Evolutionary conservation across 2,329 filamentous ascomycete species (phyloP), one percentile per base, ranked within the genome.

Genomic region (Cyphellophora europaea): DNA sequence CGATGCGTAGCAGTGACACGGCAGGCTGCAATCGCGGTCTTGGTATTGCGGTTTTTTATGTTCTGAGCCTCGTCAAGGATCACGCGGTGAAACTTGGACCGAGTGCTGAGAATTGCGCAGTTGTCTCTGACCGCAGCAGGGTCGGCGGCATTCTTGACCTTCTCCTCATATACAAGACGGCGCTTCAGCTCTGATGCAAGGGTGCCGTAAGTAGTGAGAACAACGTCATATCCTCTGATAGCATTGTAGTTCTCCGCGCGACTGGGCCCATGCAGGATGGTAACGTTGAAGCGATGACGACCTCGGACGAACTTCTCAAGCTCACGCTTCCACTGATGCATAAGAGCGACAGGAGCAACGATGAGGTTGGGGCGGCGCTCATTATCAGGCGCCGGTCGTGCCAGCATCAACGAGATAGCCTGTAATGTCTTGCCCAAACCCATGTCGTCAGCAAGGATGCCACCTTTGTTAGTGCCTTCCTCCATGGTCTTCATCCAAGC

Each of bases 351-450:
- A 0, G 86, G 86, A 0, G 80, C 83, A 31, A 93, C 68, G 31
- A 94, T 85, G 15, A 94, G 62, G n/a, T 79, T 91, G 0, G 86
- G 87, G 65, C 84, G 74, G 37, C 61, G 65, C 41, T 61, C 55
- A n/a, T 60, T 59, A 41, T 79, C 67, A 1, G 63, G 56, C 0
- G 82, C 74, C n/a, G 70, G 77, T 5, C 77, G 71, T 5, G 74
- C 71, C 10, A 85, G 66, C 47, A 93, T 82, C 28, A 94, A 68
- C 3, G 87, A 74, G 14, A 95, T 66, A 4, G 83, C 79, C 42
- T 89, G 85, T 15, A 94, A 79, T 0, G 84, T 89, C 58, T 91
- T 89, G 5, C 84, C 84, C 8, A 89, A 63, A 5, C 84, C 84
- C 84, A 89, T 91, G 43, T 86, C 82, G 49, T 86, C 82, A 1